These are phyloP conservation scores for Emmonsiellopsis sp. DNA, from an alignment of 2,329 filamentous ascomycete genomes.

Conservation along the genomic window DNA sequence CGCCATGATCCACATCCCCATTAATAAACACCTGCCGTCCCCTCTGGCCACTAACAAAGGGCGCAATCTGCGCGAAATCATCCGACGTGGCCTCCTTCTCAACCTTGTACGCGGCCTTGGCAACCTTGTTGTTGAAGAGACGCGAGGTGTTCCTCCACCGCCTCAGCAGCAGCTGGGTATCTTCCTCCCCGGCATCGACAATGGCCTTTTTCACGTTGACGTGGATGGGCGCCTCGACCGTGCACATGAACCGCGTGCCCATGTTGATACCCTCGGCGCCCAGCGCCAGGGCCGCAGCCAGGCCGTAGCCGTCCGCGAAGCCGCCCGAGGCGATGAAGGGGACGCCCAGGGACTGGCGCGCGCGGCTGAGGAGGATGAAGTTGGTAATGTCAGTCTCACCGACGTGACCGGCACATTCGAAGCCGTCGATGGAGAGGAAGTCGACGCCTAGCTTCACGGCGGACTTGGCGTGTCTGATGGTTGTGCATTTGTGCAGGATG, in stretches of 20 bases:
- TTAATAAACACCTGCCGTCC: slow-evolving; percentile 87
- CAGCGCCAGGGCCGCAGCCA: slow-evolving; percentile 81
- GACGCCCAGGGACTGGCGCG: slow-evolving; percentile 69
- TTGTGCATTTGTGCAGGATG: slow-evolving; percentile 95
- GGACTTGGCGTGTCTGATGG: slow-evolving; percentile 82
- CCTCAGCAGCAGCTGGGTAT: slow-evolving; percentile 79
- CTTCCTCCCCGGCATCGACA: slow-evolving; percentile 76
- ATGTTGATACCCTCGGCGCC: slow-evolving; percentile 96
- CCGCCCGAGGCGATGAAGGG: slow-evolving; percentile 95
- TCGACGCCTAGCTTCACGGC: slow-evolving; percentile 93
- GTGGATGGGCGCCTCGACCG: slow-evolving; percentile 86
- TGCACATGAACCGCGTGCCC: slow-evolving; percentile 97
- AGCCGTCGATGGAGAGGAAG: slow-evolving; percentile 93
- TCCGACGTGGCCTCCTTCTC: slow-evolving; percentile 75
- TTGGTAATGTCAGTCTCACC: slow-evolving; percentile 47
- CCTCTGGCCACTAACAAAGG: slow-evolving; percentile 80
- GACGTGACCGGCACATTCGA: slow-evolving; percentile 77
- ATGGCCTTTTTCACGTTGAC: slow-evolving; percentile 89
- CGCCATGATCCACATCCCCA: slow-evolving; percentile 82
- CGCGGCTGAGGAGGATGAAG: slow-evolving; percentile 64
- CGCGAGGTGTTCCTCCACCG: slow-evolving; percentile 90
- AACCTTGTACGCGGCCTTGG: slow-evolving; percentile 68
- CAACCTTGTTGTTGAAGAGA: slow-evolving; percentile 84
- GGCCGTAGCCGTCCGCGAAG: slow-evolving; percentile 87
- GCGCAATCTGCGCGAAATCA: slow-evolving; percentile 82